Percentiles rank a stretch among this genome's conserved stretches.
phyloP scores from a whole-genome alignment of 768 basidiomycete species.

The Hygrophoropsis aurantiaca region DNA sequence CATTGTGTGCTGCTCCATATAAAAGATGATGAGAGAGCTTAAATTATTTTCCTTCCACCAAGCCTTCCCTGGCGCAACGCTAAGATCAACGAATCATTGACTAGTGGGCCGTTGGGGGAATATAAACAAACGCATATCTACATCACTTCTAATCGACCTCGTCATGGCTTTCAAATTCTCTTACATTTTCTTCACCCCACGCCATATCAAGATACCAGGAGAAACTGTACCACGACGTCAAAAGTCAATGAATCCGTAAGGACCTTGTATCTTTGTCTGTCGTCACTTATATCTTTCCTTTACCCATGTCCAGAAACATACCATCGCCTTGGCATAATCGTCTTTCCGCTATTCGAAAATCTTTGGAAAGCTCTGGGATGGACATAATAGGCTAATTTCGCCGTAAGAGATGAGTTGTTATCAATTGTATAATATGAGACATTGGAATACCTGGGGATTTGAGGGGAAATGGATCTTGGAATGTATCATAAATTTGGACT shows the following conservation, averaged over 20 bases:
- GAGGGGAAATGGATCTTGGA: background rate
- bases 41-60: too few relatives aligned
- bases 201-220: constrained; percentile 50
- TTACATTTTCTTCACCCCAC: constrained; percentile 53
- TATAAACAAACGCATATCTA: too few relatives aligned
- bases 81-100: too few relatives aligned
- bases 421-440: constrained; percentile 10
- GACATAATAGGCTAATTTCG: background rate
- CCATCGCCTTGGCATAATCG: constrained; percentile 29
- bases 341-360: constrained; percentile 30
- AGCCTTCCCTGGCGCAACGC: too few relatives aligned
- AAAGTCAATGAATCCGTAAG: constrained; percentile 25
- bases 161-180: constrained; percentile 43
- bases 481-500: background rate
- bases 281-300: constrained; percentile 5
- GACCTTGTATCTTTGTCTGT: background rate
- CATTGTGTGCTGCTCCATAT: too few relatives aligned
- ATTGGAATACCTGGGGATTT: background rate
- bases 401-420: constrained; percentile 12
- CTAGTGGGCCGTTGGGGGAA: too few relatives aligned
- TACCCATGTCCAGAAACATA: constrained; percentile 14
- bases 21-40: too few relatives aligned
- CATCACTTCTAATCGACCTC: too few relatives aligned
- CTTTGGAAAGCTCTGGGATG: constrained; percentile 19
- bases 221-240: constrained; percentile 28